phyloP scores from a whole-genome alignment of 176 grass and related monocot genomes.

The Carex scoparia region DNA sequence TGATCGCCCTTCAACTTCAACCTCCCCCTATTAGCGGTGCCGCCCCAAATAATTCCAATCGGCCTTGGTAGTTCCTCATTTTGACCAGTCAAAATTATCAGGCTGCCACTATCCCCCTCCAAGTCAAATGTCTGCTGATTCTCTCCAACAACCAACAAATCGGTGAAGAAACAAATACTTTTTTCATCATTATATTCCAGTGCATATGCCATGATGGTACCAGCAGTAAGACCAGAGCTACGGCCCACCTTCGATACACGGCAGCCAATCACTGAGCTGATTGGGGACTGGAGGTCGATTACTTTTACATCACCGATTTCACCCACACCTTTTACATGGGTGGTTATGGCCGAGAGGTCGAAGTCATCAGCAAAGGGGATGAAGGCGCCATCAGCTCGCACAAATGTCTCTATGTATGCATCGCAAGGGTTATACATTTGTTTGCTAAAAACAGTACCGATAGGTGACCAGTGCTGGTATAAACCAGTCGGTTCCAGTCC shows the following conservation, averaged over 20 bases:
- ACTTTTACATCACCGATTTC: conserved; percentile 74
- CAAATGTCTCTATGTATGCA: conserved; percentile 93
- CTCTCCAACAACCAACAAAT: conserved; percentile 91
- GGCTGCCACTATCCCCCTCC: conserved; percentile 91
- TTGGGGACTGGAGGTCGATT: conserved; percentile 82
- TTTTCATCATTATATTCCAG: conserved; percentile 96
- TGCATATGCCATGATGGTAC: conserved; percentile 90
- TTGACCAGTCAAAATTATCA: conserved; percentile 66
- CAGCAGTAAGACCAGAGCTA: conserved; percentile 87
- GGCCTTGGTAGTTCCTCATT: conserved; percentile 70
- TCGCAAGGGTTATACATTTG: not conserved
- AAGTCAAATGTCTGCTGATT: conserved; percentile 93
- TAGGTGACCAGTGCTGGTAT: not conserved
- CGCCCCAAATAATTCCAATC: conserved; percentile 96
- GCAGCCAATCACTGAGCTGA: conserved; percentile 73
- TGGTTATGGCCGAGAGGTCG: conserved; percentile 70
- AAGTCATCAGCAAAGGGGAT: conserved; percentile 91
- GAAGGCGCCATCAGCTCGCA: conserved; percentile 87
- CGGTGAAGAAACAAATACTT: conserved; percentile 95
- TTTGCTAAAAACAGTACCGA: not conserved
- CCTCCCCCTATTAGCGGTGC: conserved; percentile 78
- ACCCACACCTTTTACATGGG: conserved; percentile 68
- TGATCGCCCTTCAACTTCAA: conserved; percentile 79
- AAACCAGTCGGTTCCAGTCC: not conserved
- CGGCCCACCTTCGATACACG: conserved; percentile 84